Conservation (phyloP, 2,329 filamentous ascomycete species). For the Aspergillus hiratsukae region DNA sequence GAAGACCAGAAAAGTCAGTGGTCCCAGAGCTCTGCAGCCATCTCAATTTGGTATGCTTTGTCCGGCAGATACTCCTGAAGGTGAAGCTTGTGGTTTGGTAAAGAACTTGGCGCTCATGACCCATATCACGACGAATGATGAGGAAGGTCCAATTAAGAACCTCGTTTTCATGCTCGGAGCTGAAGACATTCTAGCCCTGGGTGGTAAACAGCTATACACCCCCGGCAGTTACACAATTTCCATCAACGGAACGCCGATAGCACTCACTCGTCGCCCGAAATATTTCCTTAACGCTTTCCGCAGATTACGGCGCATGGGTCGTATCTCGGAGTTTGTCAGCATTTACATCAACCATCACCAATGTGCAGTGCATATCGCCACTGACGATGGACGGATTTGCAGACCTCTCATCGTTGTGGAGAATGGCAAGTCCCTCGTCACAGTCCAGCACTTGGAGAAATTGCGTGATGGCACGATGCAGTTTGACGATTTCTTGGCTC, state of each 20-base stretch:
- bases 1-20: slow-evolving; percentile 94
- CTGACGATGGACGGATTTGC: slow-evolving; percentile 94
- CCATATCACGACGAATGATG: slow-evolving; percentile 94
- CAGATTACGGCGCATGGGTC: slow-evolving; percentile 78
- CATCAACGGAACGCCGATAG: slow-evolving; percentile 91
- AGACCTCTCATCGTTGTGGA: slow-evolving; percentile 94
- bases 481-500: slow-evolving; percentile 90
- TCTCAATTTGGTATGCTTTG: slow-evolving; percentile 99
- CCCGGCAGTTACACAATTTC: slow-evolving; percentile 85
- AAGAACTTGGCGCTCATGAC: slow-evolving; percentile 99
- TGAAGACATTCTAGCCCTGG: slow-evolving; percentile 73
- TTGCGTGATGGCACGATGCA: slow-evolving; percentile 77
- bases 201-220: slow-evolving; percentile 80
- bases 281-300: slow-evolving; percentile 81
- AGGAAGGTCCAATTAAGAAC: slow-evolving; percentile 82
- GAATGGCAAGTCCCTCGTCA: slow-evolving; percentile 77
- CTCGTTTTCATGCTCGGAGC: slow-evolving; percentile 83
- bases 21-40: slow-evolving; percentile 89
- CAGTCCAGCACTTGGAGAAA: slow-evolving; percentile 69
- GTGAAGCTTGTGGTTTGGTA: slow-evolving; percentile 94
- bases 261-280: slow-evolving; percentile 79
- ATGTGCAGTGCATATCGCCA: slow-evolving; percentile 87
- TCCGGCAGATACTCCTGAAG: slow-evolving; percentile 94
- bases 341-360: slow-evolving; percentile 95
- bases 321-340: slow-evolving; percentile 93